Evolutionary conservation across 2,329 filamentous ascomycete genomes (phyloP), one percentile per base, ranked within the genome.

Genomic region (Hymenoscyphus infarciens): DNA sequence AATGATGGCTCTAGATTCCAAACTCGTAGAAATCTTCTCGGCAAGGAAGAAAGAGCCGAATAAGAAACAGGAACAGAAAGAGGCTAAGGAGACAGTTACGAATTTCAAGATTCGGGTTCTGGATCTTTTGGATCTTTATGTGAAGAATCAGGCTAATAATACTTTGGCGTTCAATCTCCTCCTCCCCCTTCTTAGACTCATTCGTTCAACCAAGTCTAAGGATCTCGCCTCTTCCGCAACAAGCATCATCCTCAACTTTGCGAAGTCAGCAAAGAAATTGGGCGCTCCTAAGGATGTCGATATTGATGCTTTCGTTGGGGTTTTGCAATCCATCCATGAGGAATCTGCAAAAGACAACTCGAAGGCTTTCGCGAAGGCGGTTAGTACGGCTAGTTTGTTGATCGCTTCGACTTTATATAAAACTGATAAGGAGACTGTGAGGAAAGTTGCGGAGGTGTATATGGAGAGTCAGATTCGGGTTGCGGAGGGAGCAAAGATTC

Each of bases 21-120:
- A 94, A 72, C 85, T 99, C 3, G 86, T 87, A 58, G 90, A 91
- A 66, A 91, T 97, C 65, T 96, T 98, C 81, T 87, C 87, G 68
- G 87, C 93, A 68, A 87, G 88, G 57, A 85, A 84, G 67, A 88
- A 91, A 74, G 80, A 79, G 16, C 68, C 68, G 1, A 87, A 83
- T 74, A 88, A 89, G 73, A 95, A 93, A 78, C 90, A 93, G 76
- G 88, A 95, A 72, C 89, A 90, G 71, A 91, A 91, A 73, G 89
- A 94, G 64, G 93, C 94, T 61, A 95, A 91, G 73, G 90, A 94
- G 69, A 92, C 87, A 22, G 91, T 98, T 73, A 80, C 96, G 71
- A 93, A 94, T 77, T 97, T 99, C 83, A 99, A 99, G 80, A 91
- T 91, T 75, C 90, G 93, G 52, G 89, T 97, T 5, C 83, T 98